Conservation (phyloP, 495 filamentous ascomycete species). For the Xylaria cubensis region DNA sequence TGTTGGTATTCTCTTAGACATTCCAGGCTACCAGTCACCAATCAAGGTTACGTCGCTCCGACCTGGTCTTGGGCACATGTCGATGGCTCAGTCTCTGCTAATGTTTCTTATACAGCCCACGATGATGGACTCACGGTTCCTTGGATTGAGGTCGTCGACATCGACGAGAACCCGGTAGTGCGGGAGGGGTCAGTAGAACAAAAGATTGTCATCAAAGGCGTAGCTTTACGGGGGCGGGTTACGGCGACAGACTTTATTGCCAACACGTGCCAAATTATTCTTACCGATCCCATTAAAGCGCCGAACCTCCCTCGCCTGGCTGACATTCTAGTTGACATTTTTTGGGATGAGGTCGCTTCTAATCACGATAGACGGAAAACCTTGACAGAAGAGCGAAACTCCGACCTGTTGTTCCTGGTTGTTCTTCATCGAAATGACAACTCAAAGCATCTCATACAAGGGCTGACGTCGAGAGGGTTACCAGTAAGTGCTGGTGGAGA, state of each 20-base stretch:
- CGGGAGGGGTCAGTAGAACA: background rate
- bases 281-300: background rate
- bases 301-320: background rate
- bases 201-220: background rate
- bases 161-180: background rate
- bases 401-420: background rate
- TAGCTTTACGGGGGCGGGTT: background rate
- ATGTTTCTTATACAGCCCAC: background rate
- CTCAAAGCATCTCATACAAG: background rate
- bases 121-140: background rate
- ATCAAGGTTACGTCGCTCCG: background rate
- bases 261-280: no score
- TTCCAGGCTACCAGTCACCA: no score
- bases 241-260: background rate
- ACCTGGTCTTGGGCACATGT: background rate
- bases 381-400: background rate
- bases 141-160: background rate
- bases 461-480: background rate
- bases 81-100: background rate
- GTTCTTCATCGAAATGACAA: background rate
- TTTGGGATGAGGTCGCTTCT: background rate
- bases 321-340: background rate
- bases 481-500: background rate
- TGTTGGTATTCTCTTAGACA: background rate
- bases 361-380: background rate